Conservation (phyloP, 169 alveolate genomes). For the Plasmodium gallinaceum region DNA sequence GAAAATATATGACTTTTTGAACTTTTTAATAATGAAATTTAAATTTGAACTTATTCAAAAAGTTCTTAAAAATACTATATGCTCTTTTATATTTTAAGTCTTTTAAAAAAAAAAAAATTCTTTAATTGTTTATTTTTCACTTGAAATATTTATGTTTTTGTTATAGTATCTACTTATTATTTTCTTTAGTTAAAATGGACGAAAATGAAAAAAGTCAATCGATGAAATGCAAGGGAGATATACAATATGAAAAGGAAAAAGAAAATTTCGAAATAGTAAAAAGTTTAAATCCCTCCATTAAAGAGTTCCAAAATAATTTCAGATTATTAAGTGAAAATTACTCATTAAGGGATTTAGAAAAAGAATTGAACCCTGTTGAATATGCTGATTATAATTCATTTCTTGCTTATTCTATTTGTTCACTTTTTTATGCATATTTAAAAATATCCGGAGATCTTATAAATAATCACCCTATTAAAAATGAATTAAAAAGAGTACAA, state of each 20-base stretch:
- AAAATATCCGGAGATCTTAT: constrained; percentile 67
- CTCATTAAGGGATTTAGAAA: constrained; percentile 64
- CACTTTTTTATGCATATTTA: constrained; percentile 75
- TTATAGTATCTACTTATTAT: background rate
- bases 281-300: constrained; percentile 34
- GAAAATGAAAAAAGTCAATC: constrained; percentile 16
- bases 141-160: too few species aligned
- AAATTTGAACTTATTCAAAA: too few species aligned
- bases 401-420: constrained; percentile 73
- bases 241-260: constrained; percentile 16
- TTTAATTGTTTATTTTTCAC: too few species aligned
- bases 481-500: constrained; percentile 67
- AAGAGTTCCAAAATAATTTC: constrained; percentile 67
- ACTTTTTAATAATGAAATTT: too few species aligned
- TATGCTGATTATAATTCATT: constrained; percentile 73
- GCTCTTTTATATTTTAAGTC: too few species aligned
- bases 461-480: constrained; percentile 65
- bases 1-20: too few species aligned
- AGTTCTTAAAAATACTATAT: too few species aligned
- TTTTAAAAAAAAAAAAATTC: too few species aligned
- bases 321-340: constrained; percentile 32
- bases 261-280: constrained; percentile 32
- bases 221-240: constrained; percentile 4
- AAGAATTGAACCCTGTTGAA: constrained; percentile 54
- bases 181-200: constrained; percentile 18